phyloP scores from a whole-genome alignment of 169 alveolate species.

The Cryptosporidium ubiquitum region DNA sequence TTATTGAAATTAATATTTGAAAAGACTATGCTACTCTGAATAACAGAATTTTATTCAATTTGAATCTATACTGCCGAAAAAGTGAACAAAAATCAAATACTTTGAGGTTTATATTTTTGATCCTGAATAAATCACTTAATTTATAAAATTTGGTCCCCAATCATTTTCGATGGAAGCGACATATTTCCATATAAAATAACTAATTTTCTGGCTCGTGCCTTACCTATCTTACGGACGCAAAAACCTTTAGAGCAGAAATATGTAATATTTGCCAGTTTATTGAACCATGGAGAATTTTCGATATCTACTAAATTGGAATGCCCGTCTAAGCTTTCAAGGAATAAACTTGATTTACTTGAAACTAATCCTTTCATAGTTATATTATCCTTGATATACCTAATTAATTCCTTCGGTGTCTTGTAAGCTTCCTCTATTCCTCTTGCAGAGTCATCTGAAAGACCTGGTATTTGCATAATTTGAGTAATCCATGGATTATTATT shows the following conservation, averaged over 20 bases:
- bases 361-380: neutral
- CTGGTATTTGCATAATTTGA: slow-evolving; percentile 69
- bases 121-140: neutral
- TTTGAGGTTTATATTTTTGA: too few species aligned
- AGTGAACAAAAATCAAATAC: too few species aligned
- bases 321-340: neutral
- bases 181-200: slow-evolving; percentile 27
- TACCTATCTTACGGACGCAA: slow-evolving; percentile 24
- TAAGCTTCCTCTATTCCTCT: slow-evolving; percentile 16
- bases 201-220: slow-evolving; percentile 49
- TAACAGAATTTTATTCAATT: too few species aligned
- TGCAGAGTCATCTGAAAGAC: slow-evolving; percentile 71
- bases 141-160: slow-evolving; percentile 22
- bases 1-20: too few species aligned
- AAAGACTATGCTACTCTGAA: too few species aligned
- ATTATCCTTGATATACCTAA: slow-evolving; percentile 18
- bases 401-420: slow-evolving; percentile 22
- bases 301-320: neutral
- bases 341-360: neutral
- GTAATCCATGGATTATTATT: slow-evolving; percentile 50
- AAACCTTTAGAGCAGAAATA: slow-evolving; percentile 52
- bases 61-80: neutral
- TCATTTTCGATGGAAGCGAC: slow-evolving; percentile 15
- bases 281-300: slow-evolving; percentile 27
- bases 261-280: slow-evolving; percentile 18